Evolutionary conservation across 2,329 filamentous ascomycete species (phyloP).

Genomic region (Orbilia ellipsospora): DNA sequence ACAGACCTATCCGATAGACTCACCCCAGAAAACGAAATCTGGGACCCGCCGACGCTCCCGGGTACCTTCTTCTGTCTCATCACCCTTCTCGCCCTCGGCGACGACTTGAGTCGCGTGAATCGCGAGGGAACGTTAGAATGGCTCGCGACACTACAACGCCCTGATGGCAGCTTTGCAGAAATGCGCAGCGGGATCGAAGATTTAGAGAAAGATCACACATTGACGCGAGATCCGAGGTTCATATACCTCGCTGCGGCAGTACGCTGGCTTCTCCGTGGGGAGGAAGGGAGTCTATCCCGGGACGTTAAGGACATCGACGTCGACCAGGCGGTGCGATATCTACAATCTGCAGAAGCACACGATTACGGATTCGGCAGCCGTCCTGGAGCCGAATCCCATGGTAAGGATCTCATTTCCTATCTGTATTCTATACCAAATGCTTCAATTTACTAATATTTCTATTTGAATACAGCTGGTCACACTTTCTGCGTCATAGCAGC

Average conservation of each 20-base stretch:
- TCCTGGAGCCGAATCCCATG: constrained; percentile 83
- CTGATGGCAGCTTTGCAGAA: constrained; percentile 92
- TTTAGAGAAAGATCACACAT: constrained; percentile 71
- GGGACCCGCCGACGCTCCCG: constrained; percentile 82
- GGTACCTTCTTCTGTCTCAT: constrained; percentile 90
- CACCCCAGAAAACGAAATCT: constrained; percentile 61
- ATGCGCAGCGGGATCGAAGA: constrained; percentile 65
- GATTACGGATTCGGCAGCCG: constrained; percentile 86
- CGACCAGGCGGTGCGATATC: constrained; percentile 74
- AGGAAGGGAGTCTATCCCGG: constrained; percentile 64
- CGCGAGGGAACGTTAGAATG: constrained; percentile 76
- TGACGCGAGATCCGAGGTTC: constrained; percentile 85
- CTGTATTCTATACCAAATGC: constrained; percentile 44
- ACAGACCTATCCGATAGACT: constrained; percentile 68
- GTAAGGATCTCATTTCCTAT: constrained; percentile 64
- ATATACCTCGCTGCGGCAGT: constrained; percentile 86
- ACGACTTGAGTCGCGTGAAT: constrained; percentile 73
- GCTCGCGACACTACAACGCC: constrained; percentile 79
- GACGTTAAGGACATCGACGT: constrained; percentile 79
- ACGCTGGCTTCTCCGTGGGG: constrained; percentile 78
- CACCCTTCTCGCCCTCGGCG: constrained; percentile 72
- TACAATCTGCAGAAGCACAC: constrained; percentile 76
- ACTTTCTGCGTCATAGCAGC: constrained; percentile 88
- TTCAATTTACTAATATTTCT: neutral
- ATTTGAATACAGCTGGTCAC: constrained; percentile 75